Evolutionary conservation across 2,329 filamentous ascomycete species (phyloP).

Genomic region (Beauveria sp.): DNA sequence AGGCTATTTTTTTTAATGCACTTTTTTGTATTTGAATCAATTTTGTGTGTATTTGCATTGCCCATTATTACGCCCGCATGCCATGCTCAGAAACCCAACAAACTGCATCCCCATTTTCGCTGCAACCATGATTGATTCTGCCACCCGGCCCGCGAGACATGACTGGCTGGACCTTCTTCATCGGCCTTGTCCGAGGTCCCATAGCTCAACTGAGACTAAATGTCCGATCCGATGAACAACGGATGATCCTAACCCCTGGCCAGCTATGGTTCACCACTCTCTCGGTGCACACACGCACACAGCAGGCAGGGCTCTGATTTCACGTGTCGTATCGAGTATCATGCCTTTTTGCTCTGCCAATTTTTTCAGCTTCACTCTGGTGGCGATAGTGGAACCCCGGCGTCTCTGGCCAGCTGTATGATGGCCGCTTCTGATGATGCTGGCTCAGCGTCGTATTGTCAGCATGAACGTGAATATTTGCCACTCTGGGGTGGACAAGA

Average conservation of each 20-base stretch:
- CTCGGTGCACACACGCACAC: not conserved
- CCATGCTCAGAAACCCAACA: not conserved
- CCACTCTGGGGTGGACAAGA: not conserved
- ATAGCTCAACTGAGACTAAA: constrained; percentile 5
- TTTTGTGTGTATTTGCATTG: not conserved
- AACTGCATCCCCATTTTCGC: not conserved
- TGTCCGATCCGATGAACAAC: not conserved
- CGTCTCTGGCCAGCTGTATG: constrained; percentile 9
- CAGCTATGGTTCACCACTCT: not conserved
- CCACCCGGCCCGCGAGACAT: not conserved
- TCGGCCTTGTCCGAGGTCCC: not conserved
- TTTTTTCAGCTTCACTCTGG: not conserved
- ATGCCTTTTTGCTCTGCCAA: not conserved
- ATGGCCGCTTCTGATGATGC: constrained; percentile 10
- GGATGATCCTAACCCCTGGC: not conserved
- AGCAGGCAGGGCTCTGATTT: not conserved
- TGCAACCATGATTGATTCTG: not conserved
- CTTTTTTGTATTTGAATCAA: not conserved
- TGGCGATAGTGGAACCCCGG: constrained; percentile 12
- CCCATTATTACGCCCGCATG: not conserved
- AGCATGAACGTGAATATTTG: not conserved
- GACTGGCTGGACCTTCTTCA: not conserved
- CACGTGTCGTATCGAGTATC: not conserved
- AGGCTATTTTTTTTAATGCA: not conserved
- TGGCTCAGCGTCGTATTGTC: constrained; percentile 1